Conservation (phyloP, 1,284 basidiomycete species). For the Trichosporon sp. region DNA sequence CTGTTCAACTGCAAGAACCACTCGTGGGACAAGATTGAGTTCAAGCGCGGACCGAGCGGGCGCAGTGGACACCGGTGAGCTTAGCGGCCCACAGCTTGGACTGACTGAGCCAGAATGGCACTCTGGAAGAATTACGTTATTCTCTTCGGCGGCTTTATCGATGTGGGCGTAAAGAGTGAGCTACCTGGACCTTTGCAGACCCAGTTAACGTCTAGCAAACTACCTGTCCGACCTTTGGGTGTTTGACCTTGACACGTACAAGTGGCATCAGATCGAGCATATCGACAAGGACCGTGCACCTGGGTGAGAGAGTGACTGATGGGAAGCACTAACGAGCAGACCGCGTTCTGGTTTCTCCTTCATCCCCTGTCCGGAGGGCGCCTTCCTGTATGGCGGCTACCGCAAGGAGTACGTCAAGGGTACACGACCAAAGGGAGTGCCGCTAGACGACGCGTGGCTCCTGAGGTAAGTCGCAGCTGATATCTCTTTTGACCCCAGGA, state of each 20-base stretch:
- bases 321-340: conserved; percentile 48
- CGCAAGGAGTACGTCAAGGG: conserved; percentile 88
- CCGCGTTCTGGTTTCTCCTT: conserved; percentile 85
- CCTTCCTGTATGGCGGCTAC: conserved; percentile 85
- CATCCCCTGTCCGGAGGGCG: conserved; percentile 71
- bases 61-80: conserved; percentile 74
- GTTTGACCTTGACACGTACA: conserved; percentile 82
- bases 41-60: conserved; percentile 73
- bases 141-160: conserved; percentile 82
- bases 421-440: conserved; percentile 76
- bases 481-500: conserved; percentile 35
- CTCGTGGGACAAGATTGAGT: conserved; percentile 84
- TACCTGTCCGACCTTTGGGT: conserved; percentile 85
- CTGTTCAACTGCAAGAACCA: conserved; percentile 52
- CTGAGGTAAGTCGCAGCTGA: conserved; percentile 57
- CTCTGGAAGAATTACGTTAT: conserved; percentile 84
- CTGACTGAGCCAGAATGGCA: conserved; percentile 62
- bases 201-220: conserved; percentile 55
- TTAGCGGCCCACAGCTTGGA: background rate
- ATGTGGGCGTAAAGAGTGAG: conserved; percentile 69
- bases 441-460: conserved; percentile 88
- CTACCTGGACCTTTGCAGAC: conserved; percentile 21
- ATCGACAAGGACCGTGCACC: conserved; percentile 65
- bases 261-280: conserved; percentile 76
- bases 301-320: conserved; percentile 20